Percentiles rank a stretch among this genome's conserved stretches.
phyloP scores from a whole-genome alignment of 2,329 filamentous ascomycete species.

The Leptoxyphium fumago region DNA sequence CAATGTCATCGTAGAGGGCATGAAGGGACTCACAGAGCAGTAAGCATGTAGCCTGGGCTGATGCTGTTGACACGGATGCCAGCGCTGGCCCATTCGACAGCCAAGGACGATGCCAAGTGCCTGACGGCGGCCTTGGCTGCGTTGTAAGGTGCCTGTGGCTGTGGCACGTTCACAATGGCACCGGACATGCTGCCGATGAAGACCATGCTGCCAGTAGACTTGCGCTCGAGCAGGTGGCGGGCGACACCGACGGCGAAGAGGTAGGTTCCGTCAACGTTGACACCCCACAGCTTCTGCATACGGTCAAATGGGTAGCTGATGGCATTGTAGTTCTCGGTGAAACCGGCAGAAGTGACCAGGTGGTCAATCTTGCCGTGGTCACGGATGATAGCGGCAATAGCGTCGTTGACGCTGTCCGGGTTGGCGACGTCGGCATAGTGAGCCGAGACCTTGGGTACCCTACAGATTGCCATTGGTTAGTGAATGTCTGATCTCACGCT shows the following conservation, averaged over 20 bases:
- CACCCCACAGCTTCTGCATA: slow-evolving; percentile 83
- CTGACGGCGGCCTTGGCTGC: slow-evolving; percentile 83
- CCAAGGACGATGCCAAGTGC: slow-evolving; percentile 73
- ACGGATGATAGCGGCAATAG: slow-evolving; percentile 52
- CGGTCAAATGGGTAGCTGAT: slow-evolving; percentile 82
- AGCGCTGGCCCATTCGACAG: slow-evolving; percentile 82
- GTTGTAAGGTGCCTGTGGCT: slow-evolving; percentile 88
- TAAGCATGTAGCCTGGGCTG: slow-evolving; percentile 92
- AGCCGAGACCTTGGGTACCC: slow-evolving; percentile 68
- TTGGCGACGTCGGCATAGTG: slow-evolving; percentile 82
- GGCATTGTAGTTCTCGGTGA: slow-evolving; percentile 91
- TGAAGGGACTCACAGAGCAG: slow-evolving; percentile 54
- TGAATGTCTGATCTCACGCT: not conserved
- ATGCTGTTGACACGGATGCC: slow-evolving; percentile 92
- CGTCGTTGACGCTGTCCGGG: slow-evolving; percentile 60
- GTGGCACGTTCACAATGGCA: slow-evolving; percentile 84
- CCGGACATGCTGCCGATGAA: slow-evolving; percentile 95
- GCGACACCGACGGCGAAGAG: slow-evolving; percentile 74
- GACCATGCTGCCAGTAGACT: slow-evolving; percentile 70
- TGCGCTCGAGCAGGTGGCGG: slow-evolving; percentile 73
- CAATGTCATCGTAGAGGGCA: not conserved
- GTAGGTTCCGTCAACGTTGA: slow-evolving; percentile 89
- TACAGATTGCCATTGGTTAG: slow-evolving; percentile 16
- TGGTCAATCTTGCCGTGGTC: slow-evolving; percentile 74
- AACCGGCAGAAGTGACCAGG: slow-evolving; percentile 89